phyloP scores from a whole-genome alignment of 805 yeast species.

The Ogataea corticis region DNA sequence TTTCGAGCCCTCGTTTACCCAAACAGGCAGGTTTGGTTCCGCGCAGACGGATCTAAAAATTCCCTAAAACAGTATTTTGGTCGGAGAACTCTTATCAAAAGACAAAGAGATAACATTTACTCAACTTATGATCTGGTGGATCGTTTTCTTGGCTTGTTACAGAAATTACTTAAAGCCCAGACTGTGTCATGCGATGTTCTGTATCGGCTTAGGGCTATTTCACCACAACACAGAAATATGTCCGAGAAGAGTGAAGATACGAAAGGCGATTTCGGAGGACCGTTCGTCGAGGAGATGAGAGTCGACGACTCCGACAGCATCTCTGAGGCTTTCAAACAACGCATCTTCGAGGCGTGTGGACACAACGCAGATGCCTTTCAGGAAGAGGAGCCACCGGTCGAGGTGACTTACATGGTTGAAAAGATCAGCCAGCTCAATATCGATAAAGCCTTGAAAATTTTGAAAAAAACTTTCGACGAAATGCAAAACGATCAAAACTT shows the following conservation, averaged over 20 bases:
- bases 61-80: neutral
- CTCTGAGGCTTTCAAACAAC: neutral
- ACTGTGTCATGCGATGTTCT: neutral
- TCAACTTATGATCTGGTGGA: too few relatives aligned
- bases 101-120: too few relatives aligned
- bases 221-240: too few relatives aligned
- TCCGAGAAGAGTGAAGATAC: neutral
- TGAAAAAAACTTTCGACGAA: slow-evolving; percentile 27
- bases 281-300: neutral
- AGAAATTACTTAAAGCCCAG: too few relatives aligned
- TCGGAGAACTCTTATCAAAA: too few relatives aligned
- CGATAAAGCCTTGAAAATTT: slow-evolving; percentile 32
- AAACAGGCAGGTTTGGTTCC: neutral
- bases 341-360: slow-evolving; percentile 6
- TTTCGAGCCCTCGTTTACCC: too few relatives aligned
- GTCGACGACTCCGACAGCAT: neutral
- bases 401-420: slow-evolving; percentile 9
- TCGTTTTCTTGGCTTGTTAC: too few relatives aligned
- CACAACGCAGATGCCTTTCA: neutral
- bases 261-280: neutral
- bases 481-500: slow-evolving; percentile 36
- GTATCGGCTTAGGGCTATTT: too few relatives aligned
- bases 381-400: slow-evolving; percentile 1
- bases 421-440: slow-evolving; percentile 4
- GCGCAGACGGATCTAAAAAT: neutral